Conservation (phyloP, 208 protist genomes). For the Willaertia magna region DNA sequence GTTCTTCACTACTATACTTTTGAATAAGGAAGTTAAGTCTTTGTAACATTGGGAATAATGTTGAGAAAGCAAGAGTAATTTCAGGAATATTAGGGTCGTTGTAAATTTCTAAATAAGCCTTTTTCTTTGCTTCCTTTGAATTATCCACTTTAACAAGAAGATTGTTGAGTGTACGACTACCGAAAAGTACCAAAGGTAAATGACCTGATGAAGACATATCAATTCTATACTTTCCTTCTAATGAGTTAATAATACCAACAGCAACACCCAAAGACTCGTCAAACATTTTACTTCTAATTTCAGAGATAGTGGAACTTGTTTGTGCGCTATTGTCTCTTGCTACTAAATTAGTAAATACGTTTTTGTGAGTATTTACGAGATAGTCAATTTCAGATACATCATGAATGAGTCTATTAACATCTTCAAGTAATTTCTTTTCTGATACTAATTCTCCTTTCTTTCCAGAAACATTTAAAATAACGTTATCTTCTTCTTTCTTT, state of each 20-base stretch:
- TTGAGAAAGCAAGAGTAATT: neutral
- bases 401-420: slow-evolving; percentile 17
- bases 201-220: neutral
- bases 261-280: neutral
- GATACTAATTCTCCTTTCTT: slow-evolving; percentile 21
- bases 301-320: neutral
- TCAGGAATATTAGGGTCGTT: slow-evolving; percentile 12
- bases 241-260: neutral
- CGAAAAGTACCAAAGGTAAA: neutral
- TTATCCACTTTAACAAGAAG: neutral
- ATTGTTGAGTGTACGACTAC: neutral
- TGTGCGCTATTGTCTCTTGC: no score
- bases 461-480: slow-evolving; percentile 18
- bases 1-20: neutral
- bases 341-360: neutral
- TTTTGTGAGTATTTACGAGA: slow-evolving; percentile 9
- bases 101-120: neutral
- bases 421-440: slow-evolving; percentile 17
- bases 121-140: neutral
- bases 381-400: slow-evolving; percentile 13
- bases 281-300: neutral
- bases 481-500: neutral
- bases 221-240: neutral
- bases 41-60: neutral
- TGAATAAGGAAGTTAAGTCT: neutral